Evolutionary conservation across 176 grass and related monocot genomes (phyloP).

Genomic region (Juncus inflexus): DNA sequence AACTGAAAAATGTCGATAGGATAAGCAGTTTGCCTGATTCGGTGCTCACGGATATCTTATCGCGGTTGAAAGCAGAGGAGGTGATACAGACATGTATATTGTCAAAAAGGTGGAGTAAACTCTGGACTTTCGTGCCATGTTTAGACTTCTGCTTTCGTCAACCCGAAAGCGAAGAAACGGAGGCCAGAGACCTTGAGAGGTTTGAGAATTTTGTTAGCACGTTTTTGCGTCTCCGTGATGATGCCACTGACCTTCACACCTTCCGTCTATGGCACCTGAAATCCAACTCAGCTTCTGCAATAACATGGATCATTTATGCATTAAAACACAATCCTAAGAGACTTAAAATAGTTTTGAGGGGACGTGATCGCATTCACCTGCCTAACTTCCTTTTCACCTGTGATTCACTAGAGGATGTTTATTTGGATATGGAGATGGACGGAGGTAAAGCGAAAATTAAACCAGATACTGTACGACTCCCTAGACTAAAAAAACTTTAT

Average conservation of each 20-base stretch:
- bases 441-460: not conserved
- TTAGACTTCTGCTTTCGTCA: not conserved
- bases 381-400: not conserved
- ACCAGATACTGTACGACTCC: not conserved
- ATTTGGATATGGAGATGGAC: not conserved
- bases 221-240: not conserved
- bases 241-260: not conserved
- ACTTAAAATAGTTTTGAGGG: not conserved
- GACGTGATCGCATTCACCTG: not conserved
- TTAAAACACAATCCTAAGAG: too few relatives aligned
- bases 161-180: too few relatives aligned
- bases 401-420: not conserved
- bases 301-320: not conserved
- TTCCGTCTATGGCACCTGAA: too few relatives aligned
- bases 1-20: not conserved
- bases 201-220: not conserved
- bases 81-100: not conserved
- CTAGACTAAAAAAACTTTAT: conserved; percentile 9
- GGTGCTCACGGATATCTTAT: not conserved
- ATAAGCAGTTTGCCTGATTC: not conserved
- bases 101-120: not conserved
- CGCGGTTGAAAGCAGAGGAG: conserved; percentile 4
- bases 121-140: not conserved
- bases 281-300: not conserved
- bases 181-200: not conserved